A percentile compares a stretch with the other conserved stretches of the same genome.
Evolutionary conservation across 495 filamentous ascomycete genomes (phyloP).

Genomic region (Ramalina intermedia): DNA sequence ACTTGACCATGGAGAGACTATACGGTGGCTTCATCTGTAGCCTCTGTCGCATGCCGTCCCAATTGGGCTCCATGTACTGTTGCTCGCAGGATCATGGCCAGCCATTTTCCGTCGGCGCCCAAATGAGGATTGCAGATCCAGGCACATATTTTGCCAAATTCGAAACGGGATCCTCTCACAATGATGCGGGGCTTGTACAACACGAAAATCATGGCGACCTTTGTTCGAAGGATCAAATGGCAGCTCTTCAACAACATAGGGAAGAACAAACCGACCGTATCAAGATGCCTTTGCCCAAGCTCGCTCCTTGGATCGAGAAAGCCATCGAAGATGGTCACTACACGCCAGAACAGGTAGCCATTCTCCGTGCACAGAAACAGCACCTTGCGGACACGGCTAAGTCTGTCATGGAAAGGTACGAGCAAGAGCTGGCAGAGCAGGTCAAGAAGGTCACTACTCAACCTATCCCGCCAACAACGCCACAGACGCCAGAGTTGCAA

Average conservation of each 20-base stretch:
- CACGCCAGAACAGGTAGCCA: constrained; percentile 31
- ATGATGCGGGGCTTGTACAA: not conserved
- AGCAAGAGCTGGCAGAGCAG: not conserved
- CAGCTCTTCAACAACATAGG: not conserved
- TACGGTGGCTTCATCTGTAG: constrained; percentile 35
- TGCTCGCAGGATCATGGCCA: constrained; percentile 43
- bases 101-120: constrained; percentile 13
- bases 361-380: constrained; percentile 24
- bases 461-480: not conserved
- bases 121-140: constrained; percentile 10
- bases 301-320: constrained; percentile 24
- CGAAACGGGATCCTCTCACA: constrained; percentile 6
- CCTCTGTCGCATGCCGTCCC: constrained; percentile 30
- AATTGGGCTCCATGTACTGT: constrained; percentile 50
- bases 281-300: constrained; percentile 21
- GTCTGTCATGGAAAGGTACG: constrained; percentile 6
- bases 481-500: not conserved
- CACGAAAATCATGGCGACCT: not conserved
- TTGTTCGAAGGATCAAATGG: not conserved
- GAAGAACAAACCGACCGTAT: constrained; percentile 14
- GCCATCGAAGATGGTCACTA: constrained; percentile 38
- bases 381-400: constrained; percentile 19
- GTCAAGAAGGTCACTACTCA: not conserved
- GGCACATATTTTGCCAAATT: constrained; percentile 10
- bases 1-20: constrained; percentile 42